Evolutionary conservation across 2,329 filamentous ascomycete species (phyloP), one percentile per base, ranked within the genome.

Genomic region (Emericellopsis cladophorae): DNA sequence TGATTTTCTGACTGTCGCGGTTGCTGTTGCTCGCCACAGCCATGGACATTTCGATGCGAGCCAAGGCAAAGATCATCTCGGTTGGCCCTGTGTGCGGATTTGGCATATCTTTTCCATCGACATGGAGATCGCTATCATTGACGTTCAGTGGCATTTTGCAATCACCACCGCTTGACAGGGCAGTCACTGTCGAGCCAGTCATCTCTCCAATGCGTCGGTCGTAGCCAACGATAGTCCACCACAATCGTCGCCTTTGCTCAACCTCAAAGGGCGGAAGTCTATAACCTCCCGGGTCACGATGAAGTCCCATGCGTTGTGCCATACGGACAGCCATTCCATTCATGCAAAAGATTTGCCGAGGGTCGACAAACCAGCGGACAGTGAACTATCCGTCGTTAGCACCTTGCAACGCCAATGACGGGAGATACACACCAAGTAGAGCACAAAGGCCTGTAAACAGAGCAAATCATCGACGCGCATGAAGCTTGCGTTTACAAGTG

Each of bases 151-250:
- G 76, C 26, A 75, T 57, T 45, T 65, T 70, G 56, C 72, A 75
- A 51, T 77, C 73, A 9, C 66, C 65, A 9, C 64, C 63, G 31
- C 62, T 70, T 1, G 71, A 72, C 22, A 77, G 61, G 1, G 71
- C 72, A 5, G 72, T 76, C 41, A 77, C 68, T 29, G 68, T 65
- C 15, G 70, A 74, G 38, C 74, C 72, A 4, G 75, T 71, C 56
- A 85, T 72, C 54, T 86, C 81, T 42, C 77, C 71, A 31, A 84
- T 72, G 18, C 82, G 77, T 44, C 72, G 67, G 54, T 88, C 83
- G 47, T 84, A 81, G 22, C 76, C 65, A 12, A 81, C 68, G 14
- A 88, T 65, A 26, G 77, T 74, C 81, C 81, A 87, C 81, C 81
- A 86, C 2, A 87, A 61, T 31, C 82, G 69, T 39, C 81, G 72